Evolutionary conservation across 768 basidiomycete species (phyloP).

Genomic region (Kwoniella shandongensis): DNA sequence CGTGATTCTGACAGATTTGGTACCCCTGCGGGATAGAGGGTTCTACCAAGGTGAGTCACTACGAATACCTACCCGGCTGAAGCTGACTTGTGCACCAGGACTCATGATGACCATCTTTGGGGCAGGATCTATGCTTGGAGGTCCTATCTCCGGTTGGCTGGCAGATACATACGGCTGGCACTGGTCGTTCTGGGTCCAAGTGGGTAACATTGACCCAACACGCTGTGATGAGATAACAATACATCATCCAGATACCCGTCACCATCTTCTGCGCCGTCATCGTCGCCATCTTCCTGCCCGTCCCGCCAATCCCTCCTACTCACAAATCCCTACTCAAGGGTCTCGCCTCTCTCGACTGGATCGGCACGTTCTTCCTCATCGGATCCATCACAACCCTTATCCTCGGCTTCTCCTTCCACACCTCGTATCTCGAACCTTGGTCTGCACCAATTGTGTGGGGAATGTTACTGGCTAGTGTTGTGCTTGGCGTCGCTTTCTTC

Average conservation of each 20-base stretch:
- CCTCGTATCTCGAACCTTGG: conserved; percentile 50
- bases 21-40: conserved; percentile 48
- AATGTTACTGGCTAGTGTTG: conserved; percentile 29
- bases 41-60: conserved; percentile 46
- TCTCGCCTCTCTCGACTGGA: conserved; percentile 46
- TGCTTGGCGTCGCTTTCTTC: conserved; percentile 26
- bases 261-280: conserved; percentile 40
- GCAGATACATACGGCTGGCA: conserved; percentile 51
- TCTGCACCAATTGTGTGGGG: conserved; percentile 47
- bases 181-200: conserved; percentile 48
- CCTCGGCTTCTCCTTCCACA: conserved; percentile 51
- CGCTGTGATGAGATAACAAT: neutral
- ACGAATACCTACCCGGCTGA: neutral
- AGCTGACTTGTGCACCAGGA: conserved; percentile 21
- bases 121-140: conserved; percentile 48
- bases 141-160: conserved; percentile 48
- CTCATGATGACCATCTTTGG: conserved; percentile 53
- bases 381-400: conserved; percentile 42
- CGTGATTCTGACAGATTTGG: conserved; percentile 51
- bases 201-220: conserved; percentile 15
- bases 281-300: conserved; percentile 40
- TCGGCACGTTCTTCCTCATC: conserved; percentile 44
- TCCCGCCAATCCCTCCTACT: conserved; percentile 33
- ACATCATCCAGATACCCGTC: conserved; percentile 38
- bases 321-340: conserved; percentile 36